Conservation (phyloP, 2,329 filamentous ascomycete species). For the Ilyonectria mors-panacis region DNA sequence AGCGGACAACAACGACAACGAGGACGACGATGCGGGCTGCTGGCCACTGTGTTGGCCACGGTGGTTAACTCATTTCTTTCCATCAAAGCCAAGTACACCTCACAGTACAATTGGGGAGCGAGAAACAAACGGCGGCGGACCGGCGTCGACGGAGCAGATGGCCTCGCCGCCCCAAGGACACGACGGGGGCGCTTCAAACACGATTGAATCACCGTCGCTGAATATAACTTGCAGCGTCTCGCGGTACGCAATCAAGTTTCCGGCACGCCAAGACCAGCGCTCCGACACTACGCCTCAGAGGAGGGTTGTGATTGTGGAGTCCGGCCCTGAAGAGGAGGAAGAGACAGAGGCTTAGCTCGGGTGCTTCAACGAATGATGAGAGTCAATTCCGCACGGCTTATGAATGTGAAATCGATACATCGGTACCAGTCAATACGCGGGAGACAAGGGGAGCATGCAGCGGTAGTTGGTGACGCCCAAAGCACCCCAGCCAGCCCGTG, state of each 20-base stretch:
- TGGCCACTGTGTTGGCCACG: not conserved
- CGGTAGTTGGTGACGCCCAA: not conserved
- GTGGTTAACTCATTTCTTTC: not conserved
- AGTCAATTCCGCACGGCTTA: not conserved
- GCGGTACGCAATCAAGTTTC: constrained; percentile 12
- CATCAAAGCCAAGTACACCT: not conserved
- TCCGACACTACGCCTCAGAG: not conserved
- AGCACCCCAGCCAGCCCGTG: not conserved
- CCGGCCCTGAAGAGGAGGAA: not conserved
- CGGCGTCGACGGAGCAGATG: not conserved
- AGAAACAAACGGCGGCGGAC: not conserved
- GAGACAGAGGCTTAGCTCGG: not conserved
- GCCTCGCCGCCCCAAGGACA: not conserved
- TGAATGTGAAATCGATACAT: not conserved
- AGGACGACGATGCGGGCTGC: not conserved
- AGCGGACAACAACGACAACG: not conserved
- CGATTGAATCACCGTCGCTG: not conserved
- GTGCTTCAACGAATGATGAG: not conserved
- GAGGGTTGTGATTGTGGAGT: not conserved
- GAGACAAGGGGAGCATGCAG: not conserved
- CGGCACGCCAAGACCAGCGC: not conserved
- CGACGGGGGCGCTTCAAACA: not conserved
- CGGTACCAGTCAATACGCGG: not conserved
- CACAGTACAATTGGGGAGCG: not conserved
- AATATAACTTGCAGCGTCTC: not conserved